Evolutionary conservation across 2,329 filamentous ascomycete species (phyloP).

Genomic region (Stylonectria norvegica): DNA sequence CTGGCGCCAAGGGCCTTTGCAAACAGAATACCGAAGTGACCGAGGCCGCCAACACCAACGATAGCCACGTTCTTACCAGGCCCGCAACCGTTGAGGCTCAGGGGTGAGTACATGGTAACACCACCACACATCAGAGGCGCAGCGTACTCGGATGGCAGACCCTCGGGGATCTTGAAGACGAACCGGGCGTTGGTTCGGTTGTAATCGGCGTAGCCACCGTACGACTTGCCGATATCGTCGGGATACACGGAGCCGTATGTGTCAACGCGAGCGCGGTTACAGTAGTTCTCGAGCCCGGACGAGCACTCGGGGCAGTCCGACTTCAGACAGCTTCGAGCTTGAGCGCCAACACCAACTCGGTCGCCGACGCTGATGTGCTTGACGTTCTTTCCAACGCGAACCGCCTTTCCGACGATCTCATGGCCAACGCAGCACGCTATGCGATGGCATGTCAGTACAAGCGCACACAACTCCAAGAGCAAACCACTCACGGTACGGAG

Average conservation of each 20-base stretch:
- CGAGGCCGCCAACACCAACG: conserved; percentile 63
- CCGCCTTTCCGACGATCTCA: conserved; percentile 60
- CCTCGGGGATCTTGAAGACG: conserved; percentile 43
- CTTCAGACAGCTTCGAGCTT: conserved; percentile 51
- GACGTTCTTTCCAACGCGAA: conserved; percentile 49
- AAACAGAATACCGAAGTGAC: conserved; percentile 65
- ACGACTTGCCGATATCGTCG: conserved; percentile 38
- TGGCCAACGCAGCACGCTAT: conserved; percentile 56
- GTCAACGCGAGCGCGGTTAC: conserved; percentile 34
- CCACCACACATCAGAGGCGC: conserved; percentile 69
- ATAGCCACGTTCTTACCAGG: conserved; percentile 65
- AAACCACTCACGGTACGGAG: conserved; percentile 37
- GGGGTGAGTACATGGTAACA: conserved; percentile 61
- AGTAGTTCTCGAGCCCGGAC: conserved; percentile 41
- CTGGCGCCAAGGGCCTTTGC: conserved; percentile 64
- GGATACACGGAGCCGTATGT: conserved; percentile 54
- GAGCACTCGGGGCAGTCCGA: conserved; percentile 41
- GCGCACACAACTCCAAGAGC: too few species aligned
- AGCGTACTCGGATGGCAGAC: conserved; percentile 36
- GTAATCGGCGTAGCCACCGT: conserved; percentile 46
- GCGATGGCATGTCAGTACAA: conserved; percentile 16
- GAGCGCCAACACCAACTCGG: conserved; percentile 61
- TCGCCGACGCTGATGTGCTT: conserved; percentile 56
- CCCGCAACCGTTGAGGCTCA: conserved; percentile 59
- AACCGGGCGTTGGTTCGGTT: conserved; percentile 41